Base-by-base conservation (phyloP, 495 filamentous ascomycete genomes). In the Hypoxylon subgilvum region DNA sequence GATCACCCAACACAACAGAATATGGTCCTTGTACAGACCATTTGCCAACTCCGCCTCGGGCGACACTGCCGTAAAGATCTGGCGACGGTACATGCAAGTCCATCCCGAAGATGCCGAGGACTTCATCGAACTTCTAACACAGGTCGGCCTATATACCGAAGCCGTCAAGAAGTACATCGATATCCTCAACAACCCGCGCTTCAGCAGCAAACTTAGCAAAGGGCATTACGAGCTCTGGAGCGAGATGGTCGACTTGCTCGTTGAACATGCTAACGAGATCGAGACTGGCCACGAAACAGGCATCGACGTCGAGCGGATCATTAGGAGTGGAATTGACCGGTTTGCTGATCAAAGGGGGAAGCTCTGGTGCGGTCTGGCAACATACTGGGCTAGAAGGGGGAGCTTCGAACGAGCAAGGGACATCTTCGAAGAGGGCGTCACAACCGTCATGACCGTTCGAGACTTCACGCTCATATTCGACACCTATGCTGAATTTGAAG, bases 381-480 rank as follows among this genome's bases (percentile, higher is more conserved):
- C 94, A 9, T 99, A 99, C 70, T 97, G 92, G 91, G 96, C 93
- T 68, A 92, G 88, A 12, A 88, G 85, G 65, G 92, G 91, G 23
- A 90, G 89, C 61, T 97, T 96, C 67, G 95, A 99, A 70, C 71
- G 77, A 16, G 92, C 94, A 0, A 78, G 94, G 60, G 94, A 99
- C 73, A 81, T 96, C 16, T 97, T 96, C 62, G 95, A 99, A 74
- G 92, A 97, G 74, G 95, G 92, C 38, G 90, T 97, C 58, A 96
- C 90, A 21, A 97, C 94, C 1, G 95, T 97, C 51, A 96, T 97
- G 93, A 99, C 95, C 3, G 91, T 97, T n/a, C 85, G 95, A 44
- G 95, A 99, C 74, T 99, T 99, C 65, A 95, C 93, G 0, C 82
- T 97, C 36, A 85, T 97, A 17, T 99, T 99, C 61, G 95, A 99